These are phyloP conservation scores for Lactarius deliciosus DNA, from an alignment of 768 basidiomycete genomes.

Conservation along the genomic window DNA sequence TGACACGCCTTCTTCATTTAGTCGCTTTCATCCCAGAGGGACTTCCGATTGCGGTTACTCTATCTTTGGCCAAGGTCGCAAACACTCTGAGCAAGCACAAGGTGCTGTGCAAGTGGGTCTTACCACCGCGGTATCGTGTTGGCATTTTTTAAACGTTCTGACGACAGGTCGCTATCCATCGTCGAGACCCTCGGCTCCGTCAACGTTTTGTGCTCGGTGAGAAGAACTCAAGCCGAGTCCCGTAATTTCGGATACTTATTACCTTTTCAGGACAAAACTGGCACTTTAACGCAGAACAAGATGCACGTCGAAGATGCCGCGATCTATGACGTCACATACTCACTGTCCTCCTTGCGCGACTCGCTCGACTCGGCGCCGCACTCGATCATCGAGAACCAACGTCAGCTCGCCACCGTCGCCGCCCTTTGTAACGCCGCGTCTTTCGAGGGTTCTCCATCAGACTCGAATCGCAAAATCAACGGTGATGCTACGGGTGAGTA, in stretches of 20 bases:
- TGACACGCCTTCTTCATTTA: background rate
- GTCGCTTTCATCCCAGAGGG: conserved; percentile 55
- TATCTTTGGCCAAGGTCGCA: conserved; percentile 50
- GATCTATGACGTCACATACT: conserved; percentile 36
- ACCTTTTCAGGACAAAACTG: conserved; percentile 50
- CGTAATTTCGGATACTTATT: background rate
- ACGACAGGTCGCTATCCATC: conserved; percentile 48
- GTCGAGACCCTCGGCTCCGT: conserved; percentile 68
- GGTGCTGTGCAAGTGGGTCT: conserved; percentile 44
- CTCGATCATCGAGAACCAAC: conserved; percentile 26
- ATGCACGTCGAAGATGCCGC: conserved; percentile 56
- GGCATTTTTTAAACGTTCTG: background rate
- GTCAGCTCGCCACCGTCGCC: conserved; percentile 41
- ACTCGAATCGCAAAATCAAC: conserved; percentile 37
- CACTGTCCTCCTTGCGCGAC: conserved; percentile 21
- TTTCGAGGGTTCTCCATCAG: conserved; percentile 40
- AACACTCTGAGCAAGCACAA: conserved; percentile 51
- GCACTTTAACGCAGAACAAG: conserved; percentile 58
- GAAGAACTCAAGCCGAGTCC: background rate
- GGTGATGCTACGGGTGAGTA: conserved; percentile 56
- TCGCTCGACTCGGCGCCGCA: conserved; percentile 6
- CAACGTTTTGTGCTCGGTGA: conserved; percentile 45
- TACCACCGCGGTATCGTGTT: background rate
- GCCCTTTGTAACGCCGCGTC: conserved; percentile 52
- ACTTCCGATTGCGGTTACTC: conserved; percentile 53